Percentiles rank a stretch among this genome's conserved stretches.
Conservation (phyloP, 257 asterid genomes). For the Buddleja alternifolia region DNA sequence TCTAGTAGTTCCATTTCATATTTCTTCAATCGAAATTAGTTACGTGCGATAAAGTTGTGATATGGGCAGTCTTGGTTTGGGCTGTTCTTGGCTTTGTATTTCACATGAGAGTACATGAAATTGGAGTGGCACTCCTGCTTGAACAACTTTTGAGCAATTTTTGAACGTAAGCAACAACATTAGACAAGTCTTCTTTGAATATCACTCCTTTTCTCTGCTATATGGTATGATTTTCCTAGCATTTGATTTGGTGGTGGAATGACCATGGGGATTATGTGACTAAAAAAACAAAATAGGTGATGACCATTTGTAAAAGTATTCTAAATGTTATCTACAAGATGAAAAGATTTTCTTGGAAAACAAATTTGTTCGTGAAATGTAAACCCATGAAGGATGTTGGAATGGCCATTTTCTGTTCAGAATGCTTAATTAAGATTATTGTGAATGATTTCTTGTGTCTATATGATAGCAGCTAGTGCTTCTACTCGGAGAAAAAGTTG, state of each 20-base stretch:
- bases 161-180: conserved; percentile 2
- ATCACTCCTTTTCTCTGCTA: not conserved
- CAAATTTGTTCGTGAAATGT: too few relatives aligned
- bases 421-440: too few relatives aligned
- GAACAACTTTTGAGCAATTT: not conserved
- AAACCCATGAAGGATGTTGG: too few relatives aligned
- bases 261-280: not conserved
- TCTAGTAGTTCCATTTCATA: not conserved
- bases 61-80: not conserved
- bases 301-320: not conserved
- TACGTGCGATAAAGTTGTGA: not conserved
- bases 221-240: not conserved
- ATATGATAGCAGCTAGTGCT: too few relatives aligned
- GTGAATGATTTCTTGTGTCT: too few relatives aligned
- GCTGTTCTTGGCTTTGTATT: not conserved
- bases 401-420: too few relatives aligned
- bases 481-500: too few relatives aligned
- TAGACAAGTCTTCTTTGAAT: not conserved
- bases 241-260: not conserved
- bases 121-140: not conserved
- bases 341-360: not conserved
- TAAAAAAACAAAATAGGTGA: not conserved
- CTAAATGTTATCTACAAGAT: not conserved
- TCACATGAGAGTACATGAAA: not conserved
- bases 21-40: not conserved